Percentiles rank a stretch among this genome's conserved stretches.
Evolutionary conservation across 2,329 filamentous ascomycete species (phyloP).

Genomic region (Exserohilum rostratum): DNA sequence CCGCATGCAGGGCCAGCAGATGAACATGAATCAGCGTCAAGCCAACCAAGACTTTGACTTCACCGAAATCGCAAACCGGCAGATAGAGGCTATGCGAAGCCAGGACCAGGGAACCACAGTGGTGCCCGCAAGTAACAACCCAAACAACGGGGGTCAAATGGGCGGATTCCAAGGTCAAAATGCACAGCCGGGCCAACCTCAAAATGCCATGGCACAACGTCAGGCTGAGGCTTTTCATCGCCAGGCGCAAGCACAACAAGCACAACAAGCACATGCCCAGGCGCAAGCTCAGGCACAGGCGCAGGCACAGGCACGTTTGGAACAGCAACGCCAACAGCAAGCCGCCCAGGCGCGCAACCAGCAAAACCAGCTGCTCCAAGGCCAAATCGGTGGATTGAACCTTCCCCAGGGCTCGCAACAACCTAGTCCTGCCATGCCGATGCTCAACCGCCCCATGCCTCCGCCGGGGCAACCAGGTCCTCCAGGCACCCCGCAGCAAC

Average conservation of each 20-base stretch:
- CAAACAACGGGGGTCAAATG: slow-evolving; percentile 49
- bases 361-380: slow-evolving; percentile 38
- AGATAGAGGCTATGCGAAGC: slow-evolving; percentile 65
- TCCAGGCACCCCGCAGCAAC: slow-evolving; percentile 42
- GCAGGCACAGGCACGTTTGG: slow-evolving; percentile 42
- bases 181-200: slow-evolving; percentile 32
- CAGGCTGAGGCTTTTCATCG: slow-evolving; percentile 28
- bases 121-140: slow-evolving; percentile 67
- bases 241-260: slow-evolving; percentile 20
- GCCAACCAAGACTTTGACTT: slow-evolving; percentile 52
- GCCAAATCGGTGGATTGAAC: slow-evolving; percentile 52
- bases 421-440: slow-evolving; percentile 53
- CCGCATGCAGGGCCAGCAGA: slow-evolving; percentile 36
- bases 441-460: slow-evolving; percentile 56
- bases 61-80: slow-evolving; percentile 64
- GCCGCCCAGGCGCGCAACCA: slow-evolving; percentile 38
- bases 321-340: slow-evolving; percentile 47
- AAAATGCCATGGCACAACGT: slow-evolving; percentile 39
- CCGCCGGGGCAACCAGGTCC: slow-evolving; percentile 52
- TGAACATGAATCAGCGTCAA: slow-evolving; percentile 38
- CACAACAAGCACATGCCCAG: slow-evolving; percentile 24
- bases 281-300: slow-evolving; percentile 46
- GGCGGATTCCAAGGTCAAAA: slow-evolving; percentile 40
- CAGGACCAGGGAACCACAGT: slow-evolving; percentile 67
- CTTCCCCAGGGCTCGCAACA: slow-evolving; percentile 49